These are phyloP conservation scores for Globisporangium takayamanum DNA, from an alignment of 352 stramenopile species.

Conservation along the genomic window DNA sequence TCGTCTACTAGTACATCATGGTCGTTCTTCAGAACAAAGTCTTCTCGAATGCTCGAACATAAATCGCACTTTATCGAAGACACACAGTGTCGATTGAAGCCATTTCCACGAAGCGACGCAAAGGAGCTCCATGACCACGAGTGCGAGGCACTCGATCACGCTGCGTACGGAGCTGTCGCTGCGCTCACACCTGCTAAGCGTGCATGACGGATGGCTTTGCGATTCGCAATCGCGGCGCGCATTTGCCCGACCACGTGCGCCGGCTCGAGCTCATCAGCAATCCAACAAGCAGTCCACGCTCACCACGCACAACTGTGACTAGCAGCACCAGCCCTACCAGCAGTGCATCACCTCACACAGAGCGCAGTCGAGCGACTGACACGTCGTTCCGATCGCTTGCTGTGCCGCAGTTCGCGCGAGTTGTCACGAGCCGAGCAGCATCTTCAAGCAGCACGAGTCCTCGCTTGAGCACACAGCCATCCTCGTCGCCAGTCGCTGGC, in stretches of 20 bases:
- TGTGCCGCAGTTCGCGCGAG: conserved; percentile 3
- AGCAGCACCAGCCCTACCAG: background rate
- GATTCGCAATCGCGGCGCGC: conserved; percentile 21
- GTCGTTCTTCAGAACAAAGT: background rate
- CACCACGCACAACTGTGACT: background rate
- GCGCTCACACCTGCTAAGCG: background rate
- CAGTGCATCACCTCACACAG: background rate
- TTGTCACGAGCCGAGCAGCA: background rate
- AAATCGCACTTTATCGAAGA: background rate
- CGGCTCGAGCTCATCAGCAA: conserved; percentile 24
- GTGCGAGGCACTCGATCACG: background rate
- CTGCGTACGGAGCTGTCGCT: background rate
- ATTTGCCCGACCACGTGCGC: conserved; percentile 28
- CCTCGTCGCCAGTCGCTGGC: background rate
- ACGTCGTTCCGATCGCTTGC: conserved; percentile 6
- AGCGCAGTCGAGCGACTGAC: background rate
- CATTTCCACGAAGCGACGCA: background rate
- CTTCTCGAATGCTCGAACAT: background rate
- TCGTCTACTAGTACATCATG: background rate
- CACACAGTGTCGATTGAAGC: background rate
- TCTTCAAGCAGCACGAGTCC: too few species aligned
- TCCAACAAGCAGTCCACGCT: background rate
- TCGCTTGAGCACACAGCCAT: background rate
- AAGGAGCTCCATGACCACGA: background rate
- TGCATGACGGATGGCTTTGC: conserved; percentile 17